Evolutionary conservation across 768 basidiomycete genomes (phyloP), one percentile per base, ranked within the genome.

Genomic region (Tulasnella sp.): DNA sequence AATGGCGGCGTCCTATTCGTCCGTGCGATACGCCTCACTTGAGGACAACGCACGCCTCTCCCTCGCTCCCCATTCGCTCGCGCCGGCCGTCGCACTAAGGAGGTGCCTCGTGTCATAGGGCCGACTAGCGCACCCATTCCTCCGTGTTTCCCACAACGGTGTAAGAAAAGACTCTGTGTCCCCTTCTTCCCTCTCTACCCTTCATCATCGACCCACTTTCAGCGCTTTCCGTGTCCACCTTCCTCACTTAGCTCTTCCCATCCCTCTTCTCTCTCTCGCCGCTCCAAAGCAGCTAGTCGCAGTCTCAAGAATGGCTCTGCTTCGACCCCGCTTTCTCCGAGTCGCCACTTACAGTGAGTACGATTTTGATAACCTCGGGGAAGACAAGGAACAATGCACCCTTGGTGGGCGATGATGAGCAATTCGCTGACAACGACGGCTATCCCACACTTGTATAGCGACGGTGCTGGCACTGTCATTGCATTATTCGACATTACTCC

Each of bases 401-500:
- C 62, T 36, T 68, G 62, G 62, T 27, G 62, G 62, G 62, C 62
- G 62, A 68, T 68, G 62, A 68, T 68, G 62, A 68, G 62, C 62
- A 34, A 75, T 44, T 68, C 8, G 7, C 56, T 77, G 31, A 62
- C 38, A 34, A 36, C 52, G 34, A 31, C 52, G 38, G 14, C 12
- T 7, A 39, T 77, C 39, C 38, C n/a, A 77, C 39, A 6, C 58
- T 31, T 24, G 24, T 21, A 27, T 40, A 79, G 78, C 71, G 31
- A 74, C 73, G 36, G 78, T 79, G 71, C 71, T 79, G 73, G 78
- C 71, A 48, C 71, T 79, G 44, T 79, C 71, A 21, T n/a, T 79
- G 38, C 78, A 79, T n/a, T 79, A 44, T 39, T 38, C 48, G n/a
- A 79, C 78, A 27, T 74, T 79, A 46, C 56, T 79, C 19, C 71